Base-by-base conservation (phyloP, 306 rosid genomes). In the Vigna unguiculata region DNA sequence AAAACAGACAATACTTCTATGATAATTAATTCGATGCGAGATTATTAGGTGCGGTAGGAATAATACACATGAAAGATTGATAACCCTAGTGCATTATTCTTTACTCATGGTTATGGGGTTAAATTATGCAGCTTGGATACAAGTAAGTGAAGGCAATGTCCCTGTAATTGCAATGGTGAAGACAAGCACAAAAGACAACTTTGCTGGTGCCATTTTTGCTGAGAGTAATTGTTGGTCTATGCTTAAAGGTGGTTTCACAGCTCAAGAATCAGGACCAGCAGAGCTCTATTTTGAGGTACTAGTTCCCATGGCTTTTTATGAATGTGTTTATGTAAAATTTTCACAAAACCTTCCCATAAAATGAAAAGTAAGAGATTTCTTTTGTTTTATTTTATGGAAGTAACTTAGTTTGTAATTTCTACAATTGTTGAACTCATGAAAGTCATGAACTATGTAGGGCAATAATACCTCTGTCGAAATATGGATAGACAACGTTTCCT, bases 241-340 rank as follows among this genome's bases (percentile, higher is more conserved):
- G 93, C 89, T 93, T 38, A 93, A 93, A 84, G 97, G 96, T 78
- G 98, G 97, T 62, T 53, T 91, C 49, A 67, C 80, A 3, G 89
- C 75, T 0, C 60, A 85, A 54, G 80, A 80, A 40, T 80, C 97
- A 3, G 88, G 86, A 36, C 51, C 81, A 2, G 92, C 88, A 2
- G 72, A 85, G 12, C 93, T 93, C 34, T 89, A 81, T 78, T 93
- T 91, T 25, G 81, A 93, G 96, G 97, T 91, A 78, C 11, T 58
- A 17, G 12, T 2, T 19, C 12, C 9, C 47, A 2, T 32, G 52
- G 9, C 16, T 76, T 36, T 75, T 55, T 6, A 47, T 49, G 57
- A 75, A 21, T 64, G 19, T 15, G 7, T 66, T 11, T 43, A 40
- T 36, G 51, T 19, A 64, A 0, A 13, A 41, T 41, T 41, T n/a